phyloP scores from a whole-genome alignment of 2,329 filamentous ascomycete genomes.

The Cordyceps cateniannulata region DNA sequence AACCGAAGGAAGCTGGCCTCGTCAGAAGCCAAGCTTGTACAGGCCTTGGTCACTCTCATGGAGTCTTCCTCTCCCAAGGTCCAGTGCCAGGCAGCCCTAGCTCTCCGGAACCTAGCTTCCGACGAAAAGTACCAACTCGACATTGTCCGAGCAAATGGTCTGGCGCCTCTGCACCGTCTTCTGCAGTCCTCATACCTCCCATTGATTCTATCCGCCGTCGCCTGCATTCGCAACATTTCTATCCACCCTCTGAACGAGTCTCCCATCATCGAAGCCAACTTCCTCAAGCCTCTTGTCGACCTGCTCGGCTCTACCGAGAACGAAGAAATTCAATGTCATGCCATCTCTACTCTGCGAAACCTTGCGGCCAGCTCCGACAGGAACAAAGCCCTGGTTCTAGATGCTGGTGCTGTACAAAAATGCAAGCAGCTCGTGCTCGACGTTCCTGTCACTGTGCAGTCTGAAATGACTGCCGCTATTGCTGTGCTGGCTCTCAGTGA shows the following conservation, averaged over 20 bases:
- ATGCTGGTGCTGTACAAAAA: conserved; percentile 95
- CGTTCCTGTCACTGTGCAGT: conserved; percentile 90
- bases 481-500: conserved; percentile 93
- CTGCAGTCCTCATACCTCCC: conserved; percentile 94
- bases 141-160: conserved; percentile 83
- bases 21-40: conserved; percentile 84
- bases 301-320: conserved; percentile 92
- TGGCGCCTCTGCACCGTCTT: conserved; percentile 78
- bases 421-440: conserved; percentile 95
- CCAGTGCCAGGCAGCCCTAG: conserved; percentile 92
- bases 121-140: conserved; percentile 99
- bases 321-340: conserved; percentile 98
- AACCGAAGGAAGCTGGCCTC: conserved; percentile 89
- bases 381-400: conserved; percentile 95
- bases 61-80: conserved; percentile 96
- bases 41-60: conserved; percentile 93
- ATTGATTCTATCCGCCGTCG: conserved; percentile 91
- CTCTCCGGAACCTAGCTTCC: conserved; percentile 88
- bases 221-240: conserved; percentile 97
- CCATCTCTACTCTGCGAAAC: conserved; percentile 93
- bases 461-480: conserved; percentile 99
- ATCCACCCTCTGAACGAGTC: conserved; percentile 98
- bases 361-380: conserved; percentile 93
- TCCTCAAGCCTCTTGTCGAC: conserved; percentile 88
- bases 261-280: conserved; percentile 95